A percentile compares a stretch with the other conserved stretches of the same genome.
Conservation (phyloP, 306 rosid species). For the Begonia masoniana region DNA sequence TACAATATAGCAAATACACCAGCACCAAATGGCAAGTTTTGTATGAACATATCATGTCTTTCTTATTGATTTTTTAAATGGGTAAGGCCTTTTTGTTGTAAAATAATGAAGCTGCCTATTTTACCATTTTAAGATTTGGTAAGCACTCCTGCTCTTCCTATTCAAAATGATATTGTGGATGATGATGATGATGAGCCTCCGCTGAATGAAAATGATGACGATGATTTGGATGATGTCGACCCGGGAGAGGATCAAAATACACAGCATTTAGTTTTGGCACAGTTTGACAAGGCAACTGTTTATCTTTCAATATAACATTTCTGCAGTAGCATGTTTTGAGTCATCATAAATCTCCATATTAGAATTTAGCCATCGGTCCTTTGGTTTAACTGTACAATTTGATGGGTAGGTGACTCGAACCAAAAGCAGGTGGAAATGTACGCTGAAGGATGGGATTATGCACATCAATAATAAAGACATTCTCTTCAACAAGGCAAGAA, state of each 20-base stretch:
- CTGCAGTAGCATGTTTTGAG: too few relatives aligned
- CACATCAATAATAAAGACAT: slow-evolving; percentile 86
- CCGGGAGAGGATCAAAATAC: slow-evolving; percentile 79
- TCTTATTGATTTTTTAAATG: background rate
- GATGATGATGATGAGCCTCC: slow-evolving; percentile 87
- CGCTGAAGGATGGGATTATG: slow-evolving; percentile 95
- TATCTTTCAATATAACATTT: background rate
- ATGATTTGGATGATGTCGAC: slow-evolving; percentile 88
- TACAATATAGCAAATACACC: slow-evolving; percentile 92
- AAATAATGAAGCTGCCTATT: slow-evolving; percentile 2
- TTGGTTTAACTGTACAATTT: slow-evolving; percentile 7
- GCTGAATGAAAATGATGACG: slow-evolving; percentile 89
- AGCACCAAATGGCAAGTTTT: slow-evolving; percentile 65
- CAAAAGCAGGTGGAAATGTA: slow-evolving; percentile 97
- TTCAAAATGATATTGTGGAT: slow-evolving; percentile 32
- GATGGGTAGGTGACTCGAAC: slow-evolving; percentile 80
- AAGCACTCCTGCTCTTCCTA: slow-evolving; percentile 62
- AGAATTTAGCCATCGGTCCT: slow-evolving; percentile 1
- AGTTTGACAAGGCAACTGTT: slow-evolving; percentile 74
- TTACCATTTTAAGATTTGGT: slow-evolving; percentile 38
- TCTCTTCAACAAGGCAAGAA: slow-evolving; percentile 83
- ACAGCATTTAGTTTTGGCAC: slow-evolving; percentile 88
- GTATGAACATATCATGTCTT: background rate
- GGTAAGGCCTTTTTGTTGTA: too few relatives aligned
- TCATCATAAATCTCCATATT: background rate